These are phyloP conservation scores for Datura wrightii DNA, from an alignment of 257 asterid species.

Conservation along the genomic window DNA sequence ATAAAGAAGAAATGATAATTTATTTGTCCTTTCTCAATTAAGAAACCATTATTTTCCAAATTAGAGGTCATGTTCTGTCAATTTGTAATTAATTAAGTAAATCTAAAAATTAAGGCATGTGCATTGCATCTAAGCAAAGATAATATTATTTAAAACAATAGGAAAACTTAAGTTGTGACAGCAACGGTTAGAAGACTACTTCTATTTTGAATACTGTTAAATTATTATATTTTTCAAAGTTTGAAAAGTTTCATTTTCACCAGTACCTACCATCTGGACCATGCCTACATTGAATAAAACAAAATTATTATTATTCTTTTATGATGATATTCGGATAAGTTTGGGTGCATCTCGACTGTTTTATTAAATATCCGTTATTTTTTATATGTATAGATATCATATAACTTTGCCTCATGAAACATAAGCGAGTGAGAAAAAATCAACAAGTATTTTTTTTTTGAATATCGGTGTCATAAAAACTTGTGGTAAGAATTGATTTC, in stretches of 20 bases:
- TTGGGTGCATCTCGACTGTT: background rate
- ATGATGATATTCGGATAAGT: background rate
- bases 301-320: background rate
- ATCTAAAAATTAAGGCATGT: slow-evolving; percentile 9
- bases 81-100: background rate
- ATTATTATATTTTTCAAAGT: slow-evolving; percentile 16
- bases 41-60: background rate
- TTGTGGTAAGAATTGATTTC: too few species aligned
- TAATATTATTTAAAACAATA: slow-evolving; percentile 8
- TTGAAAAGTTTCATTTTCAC: slow-evolving; percentile 34
- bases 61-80: slow-evolving; percentile 23
- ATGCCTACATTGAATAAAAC: slow-evolving; percentile 35
- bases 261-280: slow-evolving; percentile 48
- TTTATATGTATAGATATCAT: background rate
- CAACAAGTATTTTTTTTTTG: background rate
- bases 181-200: background rate
- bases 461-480: background rate
- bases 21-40: slow-evolving; percentile 20
- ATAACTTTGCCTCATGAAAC: background rate
- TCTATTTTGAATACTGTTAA: background rate
- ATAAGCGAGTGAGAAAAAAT: background rate
- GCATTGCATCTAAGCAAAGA: slow-evolving; percentile 29
- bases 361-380: background rate
- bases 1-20: background rate
- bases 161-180: background rate